Evolutionary conservation across 2,329 filamentous ascomycete species (phyloP), one percentile per base, ranked within the genome.

Genomic region (Ascochyta pisi): DNA sequence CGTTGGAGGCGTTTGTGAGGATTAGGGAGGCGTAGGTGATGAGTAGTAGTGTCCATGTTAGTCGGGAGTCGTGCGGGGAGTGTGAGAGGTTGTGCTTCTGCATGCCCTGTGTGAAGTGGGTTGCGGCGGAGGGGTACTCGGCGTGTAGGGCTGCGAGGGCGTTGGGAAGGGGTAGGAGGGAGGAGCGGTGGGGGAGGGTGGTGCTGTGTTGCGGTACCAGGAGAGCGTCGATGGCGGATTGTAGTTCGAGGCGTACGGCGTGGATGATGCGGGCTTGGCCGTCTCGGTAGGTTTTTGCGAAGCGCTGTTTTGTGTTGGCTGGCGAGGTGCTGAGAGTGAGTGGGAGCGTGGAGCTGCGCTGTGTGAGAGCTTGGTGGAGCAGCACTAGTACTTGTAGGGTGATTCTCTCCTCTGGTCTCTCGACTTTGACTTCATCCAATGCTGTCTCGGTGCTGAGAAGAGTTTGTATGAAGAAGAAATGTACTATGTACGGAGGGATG

Each of bases 261-360:
- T 71, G 61, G 19, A 74, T 62, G 46, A 73, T 66, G 3, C 52
- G 63, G 2, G 67, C 66, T 62, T 81, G 79, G 6, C 76, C 70
- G 40, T 76, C 68, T 19, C 79, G 75, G 59, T 81, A 82, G 6
- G 78, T 75, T 34, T 70, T 71, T 2, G 78, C 78, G 41, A 74
- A 74, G 24, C 60, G 65, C 63, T 81, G 79, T 50, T 73, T 78
- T 3, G 62, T 41, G 57, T 78, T 81, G 3, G 42, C 42, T 4
- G 61, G 61, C 3, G 43, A 12, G 2, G 31, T 33, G 2, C 50
- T 9, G 5, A 57, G 22, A 4, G 35, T 24, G 1, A 65, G 53
- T 1, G 67, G 65, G 1, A 73, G 63, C 13, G 45, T 58, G 10
- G 55, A 49, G 41, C 64, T 65, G 31, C 66, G 63, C 31, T 63